Percentiles rank a stretch among this genome's conserved stretches.
Evolutionary conservation across 108 stramenopile species (phyloP).

Genomic region (Craspedostauros australis): DNA sequence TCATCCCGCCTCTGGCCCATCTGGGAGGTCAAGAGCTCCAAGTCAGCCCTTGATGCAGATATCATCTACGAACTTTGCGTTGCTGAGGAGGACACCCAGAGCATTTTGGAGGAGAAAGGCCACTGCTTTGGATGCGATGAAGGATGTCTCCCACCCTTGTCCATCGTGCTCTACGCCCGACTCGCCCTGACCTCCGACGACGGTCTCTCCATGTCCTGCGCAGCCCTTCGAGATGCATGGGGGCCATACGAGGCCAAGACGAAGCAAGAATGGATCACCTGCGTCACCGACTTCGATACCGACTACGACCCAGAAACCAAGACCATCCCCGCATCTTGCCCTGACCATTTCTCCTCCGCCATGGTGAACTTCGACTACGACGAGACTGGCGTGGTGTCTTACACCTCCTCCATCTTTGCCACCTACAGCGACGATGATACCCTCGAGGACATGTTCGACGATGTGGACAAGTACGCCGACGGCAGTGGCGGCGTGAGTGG

Average conservation of each 20-base stretch:
- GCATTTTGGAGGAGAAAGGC: conserved; percentile 19
- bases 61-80: conserved; percentile 26
- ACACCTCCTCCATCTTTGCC: conserved; percentile 40
- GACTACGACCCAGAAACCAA: conserved; percentile 4
- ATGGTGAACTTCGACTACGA: conserved; percentile 34
- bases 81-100: conserved; percentile 31
- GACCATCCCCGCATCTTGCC: conserved; percentile 16
- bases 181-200: conserved; percentile 13
- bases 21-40: conserved; percentile 7
- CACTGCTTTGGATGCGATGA: conserved; percentile 31
- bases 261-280: conserved; percentile 12
- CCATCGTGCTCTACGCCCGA: conserved; percentile 34
- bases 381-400: conserved; percentile 7
- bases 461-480: conserved; percentile 16
- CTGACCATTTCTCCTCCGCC: conserved; percentile 22
- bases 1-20: conserved; percentile 31
- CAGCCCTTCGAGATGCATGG: conserved; percentile 27
- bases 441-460: conserved; percentile 32
- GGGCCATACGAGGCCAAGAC: conserved; percentile 5
- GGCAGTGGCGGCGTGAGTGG: conserved; percentile 21
- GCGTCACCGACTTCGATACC: conserved; percentile 16
- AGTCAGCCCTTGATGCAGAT: conserved; percentile 9
- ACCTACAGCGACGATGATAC: conserved; percentile 20
- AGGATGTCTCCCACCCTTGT: conserved; percentile 35
- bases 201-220: conserved; percentile 28